A percentile compares a stretch with the other conserved stretches of the same genome.
Evolutionary conservation across 768 basidiomycete genomes (phyloP).

Genomic region (Kwoniella newhampshirensis): DNA sequence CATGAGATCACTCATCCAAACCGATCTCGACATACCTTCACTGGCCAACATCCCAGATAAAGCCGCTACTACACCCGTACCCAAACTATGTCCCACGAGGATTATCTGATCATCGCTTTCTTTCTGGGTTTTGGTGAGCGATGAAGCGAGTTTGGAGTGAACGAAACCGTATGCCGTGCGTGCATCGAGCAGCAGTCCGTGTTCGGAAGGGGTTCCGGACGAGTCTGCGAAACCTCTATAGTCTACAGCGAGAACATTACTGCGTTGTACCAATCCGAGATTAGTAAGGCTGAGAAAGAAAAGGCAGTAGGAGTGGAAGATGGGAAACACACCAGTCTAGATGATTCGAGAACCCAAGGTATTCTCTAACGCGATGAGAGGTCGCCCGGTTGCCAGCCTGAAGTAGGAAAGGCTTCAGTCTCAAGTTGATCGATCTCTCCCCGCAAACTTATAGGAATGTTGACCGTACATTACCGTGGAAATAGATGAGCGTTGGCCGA

Average conservation of each 20-base stretch:
- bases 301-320: neutral
- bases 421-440: too few species aligned
- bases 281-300: too few species aligned
- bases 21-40: constrained; percentile 50
- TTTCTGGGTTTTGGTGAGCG: too few species aligned
- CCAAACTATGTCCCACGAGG: constrained; percentile 82
- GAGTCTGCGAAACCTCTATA: constrained; percentile 93
- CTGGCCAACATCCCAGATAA: constrained; percentile 55
- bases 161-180: constrained; percentile 80
- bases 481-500: constrained; percentile 78
- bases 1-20: too few species aligned
- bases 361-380: constrained; percentile 66
- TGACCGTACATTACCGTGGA: constrained; percentile 71
- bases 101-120: constrained; percentile 63
- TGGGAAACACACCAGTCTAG: constrained; percentile 37
- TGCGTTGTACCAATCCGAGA: constrained; percentile 57
- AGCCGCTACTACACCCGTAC: constrained; percentile 69
- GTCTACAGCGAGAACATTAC: constrained; percentile 81
- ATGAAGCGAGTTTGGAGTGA: constrained; percentile 40
- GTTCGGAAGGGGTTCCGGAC: constrained; percentile 70
- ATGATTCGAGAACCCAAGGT: constrained; percentile 61
- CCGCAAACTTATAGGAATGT: too few species aligned
- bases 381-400: constrained; percentile 72
- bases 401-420: neutral
- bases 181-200: constrained; percentile 69